Percentiles rank a stretch among this genome's conserved stretches.
phyloP scores from a whole-genome alignment of 2,329 filamentous ascomycete species.

The Talaromyces sp. region DNA sequence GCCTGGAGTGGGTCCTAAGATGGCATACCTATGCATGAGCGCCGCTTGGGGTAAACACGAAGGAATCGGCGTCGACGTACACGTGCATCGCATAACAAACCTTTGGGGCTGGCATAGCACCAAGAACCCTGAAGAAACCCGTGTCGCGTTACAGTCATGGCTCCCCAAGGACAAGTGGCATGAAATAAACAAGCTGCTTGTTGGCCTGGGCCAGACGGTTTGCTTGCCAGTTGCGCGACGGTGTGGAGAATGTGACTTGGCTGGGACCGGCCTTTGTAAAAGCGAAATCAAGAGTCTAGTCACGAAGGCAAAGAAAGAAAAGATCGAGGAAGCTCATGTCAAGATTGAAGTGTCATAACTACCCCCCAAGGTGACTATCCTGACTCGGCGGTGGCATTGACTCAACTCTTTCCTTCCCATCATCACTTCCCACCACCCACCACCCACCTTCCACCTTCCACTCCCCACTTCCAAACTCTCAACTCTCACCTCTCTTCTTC shows the following conservation, averaged over 20 bases:
- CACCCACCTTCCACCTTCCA: background rate
- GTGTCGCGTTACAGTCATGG: slow-evolving; percentile 71
- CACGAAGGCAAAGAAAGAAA: slow-evolving; percentile 48
- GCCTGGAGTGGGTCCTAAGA: slow-evolving; percentile 88
- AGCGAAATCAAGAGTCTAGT: slow-evolving; percentile 64
- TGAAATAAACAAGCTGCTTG: slow-evolving; percentile 85
- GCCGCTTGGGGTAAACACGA: slow-evolving; percentile 64
- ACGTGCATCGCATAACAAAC: slow-evolving; percentile 92
- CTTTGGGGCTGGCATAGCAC: slow-evolving; percentile 88
- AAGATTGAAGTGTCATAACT: background rate
- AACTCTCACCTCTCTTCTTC: background rate
- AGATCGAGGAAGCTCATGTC: slow-evolving; percentile 17
- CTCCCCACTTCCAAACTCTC: background rate
- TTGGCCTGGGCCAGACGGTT: slow-evolving; percentile 81
- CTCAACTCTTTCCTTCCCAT: background rate
- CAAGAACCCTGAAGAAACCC: slow-evolving; percentile 74
- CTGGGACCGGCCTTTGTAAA: slow-evolving; percentile 68
- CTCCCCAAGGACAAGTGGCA: slow-evolving; percentile 80
- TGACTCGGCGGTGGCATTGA: background rate
- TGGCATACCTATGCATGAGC: slow-evolving; percentile 84
- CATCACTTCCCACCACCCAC: background rate
- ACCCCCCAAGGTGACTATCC: background rate
- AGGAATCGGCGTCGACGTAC: slow-evolving; percentile 90
- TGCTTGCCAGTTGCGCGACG: slow-evolving; percentile 73
- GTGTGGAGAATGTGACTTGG: slow-evolving; percentile 83